Percentiles rank a stretch among this genome's conserved stretches.
Evolutionary conservation across 2,329 filamentous ascomycete genomes (phyloP).

Genomic region (Harringtonia aguacate): DNA sequence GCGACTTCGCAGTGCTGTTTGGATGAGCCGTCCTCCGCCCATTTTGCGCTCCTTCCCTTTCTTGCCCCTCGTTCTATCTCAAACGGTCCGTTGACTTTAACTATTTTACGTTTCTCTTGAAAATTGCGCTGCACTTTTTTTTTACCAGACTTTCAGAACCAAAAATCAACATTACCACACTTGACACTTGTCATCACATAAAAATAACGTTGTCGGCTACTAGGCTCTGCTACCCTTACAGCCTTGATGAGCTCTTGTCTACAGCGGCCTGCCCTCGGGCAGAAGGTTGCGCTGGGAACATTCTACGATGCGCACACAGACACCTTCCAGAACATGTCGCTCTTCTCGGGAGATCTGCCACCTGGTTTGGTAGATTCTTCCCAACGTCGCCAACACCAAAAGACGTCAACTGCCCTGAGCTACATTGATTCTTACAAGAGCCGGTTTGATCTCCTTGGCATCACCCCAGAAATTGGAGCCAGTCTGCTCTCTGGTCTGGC

Average conservation of each 20-base stretch:
- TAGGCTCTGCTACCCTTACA: neutral
- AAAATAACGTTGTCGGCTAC: neutral
- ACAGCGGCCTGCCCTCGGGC: conserved; percentile 5
- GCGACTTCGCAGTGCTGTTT: too few species aligned
- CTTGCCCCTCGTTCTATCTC: too few species aligned
- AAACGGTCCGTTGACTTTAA: too few species aligned
- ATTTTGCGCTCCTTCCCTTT: too few species aligned
- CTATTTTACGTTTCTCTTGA: too few species aligned
- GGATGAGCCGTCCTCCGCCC: too few species aligned
- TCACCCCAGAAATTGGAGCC: neutral
- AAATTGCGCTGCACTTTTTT: too few species aligned
- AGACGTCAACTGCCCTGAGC: neutral
- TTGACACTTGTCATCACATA: too few species aligned
- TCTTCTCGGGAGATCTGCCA: neutral
- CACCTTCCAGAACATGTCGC: conserved; percentile 2
- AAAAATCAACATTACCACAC: too few species aligned
- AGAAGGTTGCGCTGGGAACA: conserved; percentile 3
- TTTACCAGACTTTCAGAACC: too few species aligned
- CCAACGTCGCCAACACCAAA: neutral
- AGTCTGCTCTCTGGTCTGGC: conserved; percentile 3
- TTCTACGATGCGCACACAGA: conserved; percentile 8
- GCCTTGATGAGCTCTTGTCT: neutral
- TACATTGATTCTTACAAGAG: neutral
- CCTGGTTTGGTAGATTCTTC: neutral
- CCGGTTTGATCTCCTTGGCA: neutral